Evolutionary conservation across 441 rosid species (phyloP).

Genomic region (Bruguiera hainesii): DNA sequence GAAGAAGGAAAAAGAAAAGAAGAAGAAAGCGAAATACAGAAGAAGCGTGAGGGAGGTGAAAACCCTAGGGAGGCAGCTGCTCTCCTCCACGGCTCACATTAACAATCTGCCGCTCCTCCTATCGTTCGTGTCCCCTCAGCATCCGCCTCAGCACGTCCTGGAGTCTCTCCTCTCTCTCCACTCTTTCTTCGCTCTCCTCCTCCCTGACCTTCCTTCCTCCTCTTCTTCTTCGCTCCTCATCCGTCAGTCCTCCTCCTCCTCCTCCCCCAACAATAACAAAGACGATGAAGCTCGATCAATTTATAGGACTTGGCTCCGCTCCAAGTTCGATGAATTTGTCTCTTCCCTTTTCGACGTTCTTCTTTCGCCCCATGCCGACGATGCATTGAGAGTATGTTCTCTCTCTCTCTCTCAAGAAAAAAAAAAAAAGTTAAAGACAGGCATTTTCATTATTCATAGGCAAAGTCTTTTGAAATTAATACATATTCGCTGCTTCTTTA

Average conservation of each 20-base stretch:
- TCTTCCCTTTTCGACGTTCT: conserved; percentile 46
- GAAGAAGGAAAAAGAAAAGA: conserved; percentile 1
- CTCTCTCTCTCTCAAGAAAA: background rate
- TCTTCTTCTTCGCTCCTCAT: conserved; percentile 58
- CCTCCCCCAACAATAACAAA: background rate
- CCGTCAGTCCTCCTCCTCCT: conserved; percentile 17
- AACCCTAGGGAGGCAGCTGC: conserved; percentile 54
- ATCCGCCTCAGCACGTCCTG: conserved; percentile 58
- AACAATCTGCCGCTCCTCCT: conserved; percentile 83
- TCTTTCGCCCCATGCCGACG: conserved; percentile 46
- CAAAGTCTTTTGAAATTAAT: background rate
- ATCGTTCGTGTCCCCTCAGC: conserved; percentile 48
- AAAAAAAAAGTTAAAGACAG: background rate
- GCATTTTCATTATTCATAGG: too few species aligned
- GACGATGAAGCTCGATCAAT: conserved; percentile 48
- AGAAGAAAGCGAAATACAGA: conserved; percentile 29
- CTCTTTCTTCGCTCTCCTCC: conserved; percentile 78
- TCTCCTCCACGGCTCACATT: conserved; percentile 63
- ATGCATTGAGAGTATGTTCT: conserved; percentile 48
- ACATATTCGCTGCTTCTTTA: too few species aligned
- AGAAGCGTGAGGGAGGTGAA: conserved; percentile 54
- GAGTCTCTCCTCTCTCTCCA: conserved; percentile 90
- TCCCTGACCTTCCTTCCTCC: conserved; percentile 64
- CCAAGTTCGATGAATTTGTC: conserved; percentile 72
- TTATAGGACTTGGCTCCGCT: conserved; percentile 74